Percentiles rank a stretch among this genome's conserved stretches.
Evolutionary conservation across 2,329 filamentous ascomycete genomes (phyloP).

Genomic region (Xylariaceae sp.): DNA sequence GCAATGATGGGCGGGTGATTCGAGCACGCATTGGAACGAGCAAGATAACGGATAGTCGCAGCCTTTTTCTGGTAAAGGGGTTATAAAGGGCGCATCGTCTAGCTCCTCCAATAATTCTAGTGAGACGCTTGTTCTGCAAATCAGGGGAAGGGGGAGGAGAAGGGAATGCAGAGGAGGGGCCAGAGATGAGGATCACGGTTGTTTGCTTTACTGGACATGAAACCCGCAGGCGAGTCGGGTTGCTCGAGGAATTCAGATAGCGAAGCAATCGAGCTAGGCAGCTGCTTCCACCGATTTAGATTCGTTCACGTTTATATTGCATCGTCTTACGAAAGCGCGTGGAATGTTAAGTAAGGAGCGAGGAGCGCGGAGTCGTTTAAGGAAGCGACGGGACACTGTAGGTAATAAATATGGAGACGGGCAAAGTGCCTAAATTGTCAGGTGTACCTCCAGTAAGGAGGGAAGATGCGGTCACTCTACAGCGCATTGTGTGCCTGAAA

Average conservation of each 20-base stretch:
- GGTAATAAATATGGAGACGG: not conserved
- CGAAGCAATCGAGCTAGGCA: not conserved
- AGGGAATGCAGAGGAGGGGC: not conserved
- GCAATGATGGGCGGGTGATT: not conserved
- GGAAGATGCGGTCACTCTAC: not conserved
- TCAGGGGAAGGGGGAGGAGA: not conserved
- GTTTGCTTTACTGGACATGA: not conserved
- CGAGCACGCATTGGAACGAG: not conserved
- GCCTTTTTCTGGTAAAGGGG: not conserved
- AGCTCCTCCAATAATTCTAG: not conserved
- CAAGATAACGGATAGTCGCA: not conserved
- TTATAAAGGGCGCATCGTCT: not conserved
- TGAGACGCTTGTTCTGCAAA: not conserved
- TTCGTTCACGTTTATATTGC: not conserved
- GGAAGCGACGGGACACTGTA: not conserved
- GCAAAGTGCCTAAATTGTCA: too few relatives aligned
- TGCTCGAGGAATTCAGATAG: not conserved
- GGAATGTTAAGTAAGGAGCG: not conserved
- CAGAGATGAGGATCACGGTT: not conserved
- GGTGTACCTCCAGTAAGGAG: not conserved
- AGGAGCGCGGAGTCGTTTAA: not conserved
- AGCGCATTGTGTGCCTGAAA: not conserved
- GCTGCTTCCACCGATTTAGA: not conserved
- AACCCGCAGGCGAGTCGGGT: not conserved
- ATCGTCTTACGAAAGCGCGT: not conserved